phyloP scores from a whole-genome alignment of 1,284 basidiomycete genomes.

The Pterulicium gracile region DNA sequence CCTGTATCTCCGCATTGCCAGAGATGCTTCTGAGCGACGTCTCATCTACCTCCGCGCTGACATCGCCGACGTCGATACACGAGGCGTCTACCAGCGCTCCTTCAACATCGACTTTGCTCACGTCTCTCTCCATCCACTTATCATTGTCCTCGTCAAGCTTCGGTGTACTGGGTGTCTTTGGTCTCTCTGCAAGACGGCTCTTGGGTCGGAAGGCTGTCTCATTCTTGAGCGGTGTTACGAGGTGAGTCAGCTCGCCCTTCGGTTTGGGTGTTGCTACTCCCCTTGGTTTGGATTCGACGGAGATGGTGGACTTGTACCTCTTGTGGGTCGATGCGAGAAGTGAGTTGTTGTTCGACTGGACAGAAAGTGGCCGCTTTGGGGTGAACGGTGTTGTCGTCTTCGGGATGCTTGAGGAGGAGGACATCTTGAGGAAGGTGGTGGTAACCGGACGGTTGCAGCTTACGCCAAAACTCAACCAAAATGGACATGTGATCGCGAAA shows the following conservation, averaged over 20 bases:
- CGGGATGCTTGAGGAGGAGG: no score
- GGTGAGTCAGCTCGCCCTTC: slow-evolving; percentile 24
- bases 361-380: not conserved
- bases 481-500: not conserved
- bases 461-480: not conserved
- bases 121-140: slow-evolving; percentile 50
- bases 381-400: not conserved
- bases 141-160: slow-evolving; percentile 34
- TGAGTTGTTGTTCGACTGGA: not conserved
- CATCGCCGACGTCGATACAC: slow-evolving; percentile 55
- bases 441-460: not conserved
- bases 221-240: slow-evolving; percentile 50
- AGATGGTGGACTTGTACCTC: slow-evolving; percentile 57
- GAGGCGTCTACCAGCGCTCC: slow-evolving; percentile 64
- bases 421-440: not conserved
- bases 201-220: slow-evolving; percentile 28
- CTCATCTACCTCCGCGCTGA: slow-evolving; percentile 57
- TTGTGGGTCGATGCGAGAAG: slow-evolving; percentile 43
- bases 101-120: slow-evolving; percentile 56
- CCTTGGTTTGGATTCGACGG: slow-evolving; percentile 44
- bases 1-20: slow-evolving; percentile 34
- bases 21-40: slow-evolving; percentile 28
- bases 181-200: slow-evolving; percentile 25
- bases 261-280: slow-evolving; percentile 25
- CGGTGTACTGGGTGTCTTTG: slow-evolving; percentile 45